phyloP scores from a whole-genome alignment of 1,139 yeast species.

The Taphrina populina region DNA sequence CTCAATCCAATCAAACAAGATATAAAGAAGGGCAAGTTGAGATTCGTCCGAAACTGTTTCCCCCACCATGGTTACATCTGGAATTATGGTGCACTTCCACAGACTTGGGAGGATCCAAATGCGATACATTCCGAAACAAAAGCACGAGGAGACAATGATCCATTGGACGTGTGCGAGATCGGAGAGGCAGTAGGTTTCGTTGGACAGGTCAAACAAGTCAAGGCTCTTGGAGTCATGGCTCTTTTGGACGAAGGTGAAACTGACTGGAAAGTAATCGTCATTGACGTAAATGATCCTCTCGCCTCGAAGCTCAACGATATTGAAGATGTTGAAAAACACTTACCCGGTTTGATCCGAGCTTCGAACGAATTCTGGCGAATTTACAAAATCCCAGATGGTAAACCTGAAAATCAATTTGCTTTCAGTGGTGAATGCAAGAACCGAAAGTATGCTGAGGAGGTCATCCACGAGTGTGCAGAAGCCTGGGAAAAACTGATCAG shows the following conservation, averaged over 20 bases:
- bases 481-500: conserved; percentile 72
- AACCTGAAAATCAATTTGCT: conserved; percentile 82
- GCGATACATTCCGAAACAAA: conserved; percentile 51
- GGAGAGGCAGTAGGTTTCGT: conserved; percentile 66
- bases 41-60: conserved; percentile 79
- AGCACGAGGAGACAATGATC: conserved; percentile 89
- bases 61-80: conserved; percentile 90
- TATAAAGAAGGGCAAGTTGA: conserved; percentile 80
- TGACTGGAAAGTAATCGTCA: conserved; percentile 93
- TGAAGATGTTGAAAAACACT: conserved; percentile 72
- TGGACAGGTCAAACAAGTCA: conserved; percentile 78
- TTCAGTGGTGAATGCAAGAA: conserved; percentile 76
- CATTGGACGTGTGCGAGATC: conserved; percentile 92
- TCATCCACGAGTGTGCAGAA: conserved; percentile 70
- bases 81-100: conserved; percentile 82
- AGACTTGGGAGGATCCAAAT: conserved; percentile 88
- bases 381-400: conserved; percentile 93
- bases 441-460: conserved; percentile 66
- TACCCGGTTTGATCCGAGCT: conserved; percentile 83
- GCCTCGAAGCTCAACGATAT: conserved; percentile 73
- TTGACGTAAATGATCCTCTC: conserved; percentile 77
- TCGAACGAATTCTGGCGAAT: conserved; percentile 94
- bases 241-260: conserved; percentile 95
- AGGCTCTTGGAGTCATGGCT: conserved; percentile 89
- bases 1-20: conserved; percentile 93